These are phyloP conservation scores for Mayamaea pseudoterrestris DNA, from an alignment of 108 stramenopile genomes.

Conservation along the genomic window DNA sequence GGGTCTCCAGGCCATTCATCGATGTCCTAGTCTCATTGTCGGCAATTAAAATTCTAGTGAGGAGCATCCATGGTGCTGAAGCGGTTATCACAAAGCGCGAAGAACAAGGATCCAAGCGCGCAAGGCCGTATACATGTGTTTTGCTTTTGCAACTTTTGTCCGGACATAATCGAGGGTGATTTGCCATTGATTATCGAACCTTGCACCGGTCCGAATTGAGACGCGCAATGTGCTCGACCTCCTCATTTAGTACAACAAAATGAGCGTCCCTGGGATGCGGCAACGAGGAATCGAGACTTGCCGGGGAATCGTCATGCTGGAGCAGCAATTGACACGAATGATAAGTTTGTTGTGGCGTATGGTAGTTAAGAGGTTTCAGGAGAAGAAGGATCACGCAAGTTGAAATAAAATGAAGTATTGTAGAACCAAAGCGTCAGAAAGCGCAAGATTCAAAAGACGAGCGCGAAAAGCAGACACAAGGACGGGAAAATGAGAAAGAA, in stretches of 20 bases:
- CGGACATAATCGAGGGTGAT: constrained; percentile 32
- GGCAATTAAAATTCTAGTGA: constrained; percentile 14
- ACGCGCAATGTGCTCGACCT: constrained; percentile 33
- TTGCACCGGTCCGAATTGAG: constrained; percentile 64
- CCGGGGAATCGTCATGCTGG: constrained; percentile 61
- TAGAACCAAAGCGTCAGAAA: constrained; percentile 51
- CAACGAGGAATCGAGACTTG: constrained; percentile 14
- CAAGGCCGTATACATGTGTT: constrained; percentile 71
- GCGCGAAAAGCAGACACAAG: constrained; percentile 51
- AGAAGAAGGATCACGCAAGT: constrained; percentile 59
- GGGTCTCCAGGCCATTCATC: constrained; percentile 42
- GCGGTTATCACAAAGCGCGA: constrained; percentile 69
- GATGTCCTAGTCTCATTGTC: constrained; percentile 21
- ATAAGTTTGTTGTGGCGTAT: constrained; percentile 50
- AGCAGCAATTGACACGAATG: constrained; percentile 43
- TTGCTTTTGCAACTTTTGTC: constrained; percentile 41
- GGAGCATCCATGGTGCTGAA: constrained; percentile 48
- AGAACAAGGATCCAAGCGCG: constrained; percentile 58
- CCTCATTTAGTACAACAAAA: not conserved
- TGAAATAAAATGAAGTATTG: constrained; percentile 43
- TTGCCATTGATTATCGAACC: constrained; percentile 73
- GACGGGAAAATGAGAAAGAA: constrained; percentile 54
- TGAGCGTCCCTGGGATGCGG: not conserved
- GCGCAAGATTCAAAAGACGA: constrained; percentile 54
- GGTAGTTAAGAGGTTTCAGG: constrained; percentile 58